These are phyloP conservation scores for Gossypium aridum DNA, from an alignment of 441 rosid species.

Conservation along the genomic window DNA sequence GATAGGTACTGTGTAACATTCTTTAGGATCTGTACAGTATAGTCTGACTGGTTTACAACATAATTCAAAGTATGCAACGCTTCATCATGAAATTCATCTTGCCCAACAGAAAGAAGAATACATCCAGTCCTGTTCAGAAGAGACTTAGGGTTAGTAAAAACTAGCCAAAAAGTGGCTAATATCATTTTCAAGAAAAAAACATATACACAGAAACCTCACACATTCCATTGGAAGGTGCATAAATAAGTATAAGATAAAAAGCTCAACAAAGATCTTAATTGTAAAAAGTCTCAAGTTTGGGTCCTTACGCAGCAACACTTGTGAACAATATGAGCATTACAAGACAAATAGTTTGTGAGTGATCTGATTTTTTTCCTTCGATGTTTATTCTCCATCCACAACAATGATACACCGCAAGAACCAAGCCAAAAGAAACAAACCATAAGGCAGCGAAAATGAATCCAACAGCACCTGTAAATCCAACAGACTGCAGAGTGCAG, in stretches of 20 bases:
- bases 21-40: conserved; percentile 68
- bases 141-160: neutral
- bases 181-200: neutral
- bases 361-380: conserved; percentile 39
- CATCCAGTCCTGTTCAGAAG: conserved; percentile 64
- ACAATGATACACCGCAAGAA: conserved; percentile 52
- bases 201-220: neutral
- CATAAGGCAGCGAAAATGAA: conserved; percentile 69
- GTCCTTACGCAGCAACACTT: conserved; percentile 72
- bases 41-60: conserved; percentile 89
- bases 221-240: too few species aligned
- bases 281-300: conserved; percentile 7
- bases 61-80: conserved; percentile 67
- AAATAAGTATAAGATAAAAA: neutral
- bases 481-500: conserved; percentile 94
- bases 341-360: conserved; percentile 49
- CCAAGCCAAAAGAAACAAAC: conserved; percentile 78
- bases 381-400: conserved; percentile 59
- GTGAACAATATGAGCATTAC: conserved; percentile 76
- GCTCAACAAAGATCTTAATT: neutral
- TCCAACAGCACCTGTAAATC: conserved; percentile 80
- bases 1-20: conserved; percentile 86
- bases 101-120: conserved; percentile 83
- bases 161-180: neutral
- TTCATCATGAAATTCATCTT: conserved; percentile 69